Evolutionary conservation across 768 basidiomycete genomes (phyloP).

Genomic region (Rhodotorula babjevae): DNA sequence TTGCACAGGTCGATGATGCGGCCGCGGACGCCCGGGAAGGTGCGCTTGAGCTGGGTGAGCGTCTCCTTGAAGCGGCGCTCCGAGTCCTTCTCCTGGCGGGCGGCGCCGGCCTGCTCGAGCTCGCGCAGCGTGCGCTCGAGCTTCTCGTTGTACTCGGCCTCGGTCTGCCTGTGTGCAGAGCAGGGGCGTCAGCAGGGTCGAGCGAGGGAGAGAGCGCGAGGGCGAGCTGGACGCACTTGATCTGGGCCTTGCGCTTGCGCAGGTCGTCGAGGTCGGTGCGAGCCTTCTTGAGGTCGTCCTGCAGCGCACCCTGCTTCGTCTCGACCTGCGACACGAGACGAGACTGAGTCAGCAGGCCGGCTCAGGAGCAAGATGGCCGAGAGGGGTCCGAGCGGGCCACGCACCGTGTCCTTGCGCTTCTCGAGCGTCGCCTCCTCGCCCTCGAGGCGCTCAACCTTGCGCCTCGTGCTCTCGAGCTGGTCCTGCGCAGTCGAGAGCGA

Average conservation of each 20-base stretch:
- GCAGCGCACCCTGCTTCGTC: conserved; percentile 56
- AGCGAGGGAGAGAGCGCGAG: neutral
- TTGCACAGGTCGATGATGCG: conserved; percentile 91
- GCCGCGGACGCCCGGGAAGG: conserved; percentile 91
- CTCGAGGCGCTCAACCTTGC: conserved; percentile 55
- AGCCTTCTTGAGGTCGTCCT: conserved; percentile 60
- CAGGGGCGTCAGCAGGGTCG: rapidly evolving
- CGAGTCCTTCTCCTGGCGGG: conserved; percentile 77
- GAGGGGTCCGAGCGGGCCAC: conserved; percentile 22
- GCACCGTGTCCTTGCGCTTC: conserved; percentile 59
- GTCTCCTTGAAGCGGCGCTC: conserved; percentile 82
- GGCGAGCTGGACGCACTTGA: conserved; percentile 10
- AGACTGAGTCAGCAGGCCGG: too few species aligned
- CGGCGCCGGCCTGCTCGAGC: conserved; percentile 82
- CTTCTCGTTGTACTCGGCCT: conserved; percentile 87
- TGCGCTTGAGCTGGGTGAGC: conserved; percentile 70
- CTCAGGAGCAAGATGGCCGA: neutral
- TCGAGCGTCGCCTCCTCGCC: conserved; percentile 43
- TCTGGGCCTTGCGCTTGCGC: conserved; percentile 23
- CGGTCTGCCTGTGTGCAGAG: conserved; percentile 62
- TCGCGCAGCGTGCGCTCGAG: conserved; percentile 74
- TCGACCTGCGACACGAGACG: conserved; percentile 50
- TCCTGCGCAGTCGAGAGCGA: conserved; percentile 63
- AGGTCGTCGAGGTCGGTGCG: conserved; percentile 75
- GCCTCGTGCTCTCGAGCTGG: conserved; percentile 61